Percentiles rank a stretch among this genome's conserved stretches.
These are phyloP conservation scores for Talaromyces pinophilus DNA, from an alignment of 2,329 filamentous ascomycete species.

Conservation along the genomic window DNA sequence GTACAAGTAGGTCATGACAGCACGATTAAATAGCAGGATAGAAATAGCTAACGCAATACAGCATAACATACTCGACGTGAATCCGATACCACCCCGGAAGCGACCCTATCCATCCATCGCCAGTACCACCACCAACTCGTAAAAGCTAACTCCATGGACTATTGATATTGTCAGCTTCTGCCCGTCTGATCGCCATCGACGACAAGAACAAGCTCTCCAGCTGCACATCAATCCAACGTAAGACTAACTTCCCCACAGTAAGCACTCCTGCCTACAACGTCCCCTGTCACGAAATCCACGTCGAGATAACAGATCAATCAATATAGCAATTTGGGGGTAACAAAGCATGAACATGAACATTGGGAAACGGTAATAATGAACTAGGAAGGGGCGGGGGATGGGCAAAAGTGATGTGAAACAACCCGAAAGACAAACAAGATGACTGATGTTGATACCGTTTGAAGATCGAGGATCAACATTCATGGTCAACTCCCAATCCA, in stretches of 20 bases:
- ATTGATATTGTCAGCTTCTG: constrained; percentile 7
- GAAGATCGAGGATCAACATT: constrained; percentile 2
- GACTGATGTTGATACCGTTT: constrained; percentile 6
- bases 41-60: constrained; percentile 13
- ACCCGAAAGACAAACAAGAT: constrained; percentile 8
- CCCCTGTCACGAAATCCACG: constrained; percentile 13
- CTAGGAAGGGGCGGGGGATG: not conserved
- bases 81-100: constrained; percentile 46
- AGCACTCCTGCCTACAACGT: constrained; percentile 1
- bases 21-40: constrained; percentile 3
- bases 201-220: not conserved
- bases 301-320: constrained; percentile 17
- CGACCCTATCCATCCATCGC: constrained; percentile 51
- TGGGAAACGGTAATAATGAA: not conserved
- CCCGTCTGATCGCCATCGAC: not conserved
- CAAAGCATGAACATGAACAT: not conserved
- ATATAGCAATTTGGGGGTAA: constrained; percentile 5
- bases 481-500: constrained; percentile 18
- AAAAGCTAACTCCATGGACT: constrained; percentile 5
- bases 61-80: constrained; percentile 36
- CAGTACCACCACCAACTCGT: constrained; percentile 32
- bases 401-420: not conserved
- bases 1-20: not conserved
- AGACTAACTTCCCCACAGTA: constrained; percentile 9
- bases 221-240: constrained; percentile 11